These are phyloP conservation scores for Penicillium argentinense DNA, from an alignment of 495 filamentous ascomycete species.

Conservation along the genomic window DNA sequence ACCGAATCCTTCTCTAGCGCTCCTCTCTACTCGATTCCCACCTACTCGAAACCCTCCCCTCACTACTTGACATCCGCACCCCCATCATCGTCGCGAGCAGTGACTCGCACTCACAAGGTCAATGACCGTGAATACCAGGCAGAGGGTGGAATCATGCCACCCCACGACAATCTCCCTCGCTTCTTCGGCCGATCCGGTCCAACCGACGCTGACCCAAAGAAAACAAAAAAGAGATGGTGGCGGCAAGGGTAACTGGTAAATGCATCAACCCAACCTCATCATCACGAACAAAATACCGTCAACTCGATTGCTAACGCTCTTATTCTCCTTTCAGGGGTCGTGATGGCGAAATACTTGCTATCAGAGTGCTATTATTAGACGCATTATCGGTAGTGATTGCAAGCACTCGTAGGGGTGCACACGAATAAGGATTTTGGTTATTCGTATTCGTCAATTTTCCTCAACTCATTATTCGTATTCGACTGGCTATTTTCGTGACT, in stretches of 20 bases:
- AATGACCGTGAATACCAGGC: constrained; percentile 84
- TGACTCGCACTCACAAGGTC: constrained; percentile 94
- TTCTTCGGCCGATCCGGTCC: constrained; percentile 90
- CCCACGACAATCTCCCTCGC: constrained; percentile 75
- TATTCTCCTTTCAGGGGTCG: too few relatives aligned
- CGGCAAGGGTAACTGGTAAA: constrained; percentile 93
- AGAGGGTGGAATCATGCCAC: constrained; percentile 55
- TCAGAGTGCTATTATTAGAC: too few relatives aligned
- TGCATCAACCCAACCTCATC: constrained; percentile 5
- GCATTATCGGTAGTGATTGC: too few relatives aligned
- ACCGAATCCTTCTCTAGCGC: not conserved
- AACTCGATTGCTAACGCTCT: too few relatives aligned
- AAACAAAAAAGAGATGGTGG: constrained; percentile 93
- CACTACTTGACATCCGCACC: not conserved
- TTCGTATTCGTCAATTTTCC: too few relatives aligned
- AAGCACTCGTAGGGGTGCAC: too few relatives aligned
- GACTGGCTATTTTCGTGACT: too few relatives aligned
- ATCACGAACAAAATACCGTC: too few relatives aligned
- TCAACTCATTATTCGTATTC: too few relatives aligned
- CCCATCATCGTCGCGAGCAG: constrained; percentile 36
- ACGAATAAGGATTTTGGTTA: too few relatives aligned
- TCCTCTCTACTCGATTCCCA: not conserved
- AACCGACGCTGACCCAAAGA: constrained; percentile 78
- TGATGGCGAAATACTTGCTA: too few relatives aligned
- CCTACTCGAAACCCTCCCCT: not conserved